Conservation (phyloP, 2,329 filamentous ascomycete genomes). For the Pezicula neosporulosa region DNA sequence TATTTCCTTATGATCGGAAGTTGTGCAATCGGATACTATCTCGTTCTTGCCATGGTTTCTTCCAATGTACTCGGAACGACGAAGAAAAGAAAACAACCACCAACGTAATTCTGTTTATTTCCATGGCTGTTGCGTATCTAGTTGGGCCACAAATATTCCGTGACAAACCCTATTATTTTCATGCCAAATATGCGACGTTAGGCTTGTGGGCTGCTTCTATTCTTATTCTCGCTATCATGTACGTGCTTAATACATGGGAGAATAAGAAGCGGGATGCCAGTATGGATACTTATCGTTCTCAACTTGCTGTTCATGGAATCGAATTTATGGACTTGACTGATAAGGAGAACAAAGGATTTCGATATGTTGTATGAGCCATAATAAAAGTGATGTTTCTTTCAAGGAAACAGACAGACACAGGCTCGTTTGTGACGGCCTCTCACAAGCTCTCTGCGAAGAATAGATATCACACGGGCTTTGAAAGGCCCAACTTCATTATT, state of each 20-base stretch:
- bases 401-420: no score
- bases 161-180: neutral
- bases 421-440: no score
- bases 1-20: slow-evolving; percentile 1
- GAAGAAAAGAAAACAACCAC: slow-evolving; percentile 1
- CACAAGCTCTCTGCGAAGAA: no score
- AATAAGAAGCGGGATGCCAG: slow-evolving; percentile 1
- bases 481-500: no score
- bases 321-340: slow-evolving; percentile 6
- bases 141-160: neutral
- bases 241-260: neutral
- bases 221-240: neutral
- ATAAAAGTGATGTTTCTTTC: no score
- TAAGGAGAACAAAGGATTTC: slow-evolving; percentile 3
- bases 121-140: neutral
- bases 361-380: neutral
- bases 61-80: neutral
- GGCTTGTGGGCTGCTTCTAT: neutral
- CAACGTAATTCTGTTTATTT: neutral
- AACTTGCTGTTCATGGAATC: neutral
- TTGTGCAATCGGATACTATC: neutral
- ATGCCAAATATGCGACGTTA: neutral
- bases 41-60: neutral
- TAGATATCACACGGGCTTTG: no score
- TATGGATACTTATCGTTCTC: no score